Conservation (phyloP, 176 grass and related monocot genomes). For the Rhynchospora tenuis region DNA sequence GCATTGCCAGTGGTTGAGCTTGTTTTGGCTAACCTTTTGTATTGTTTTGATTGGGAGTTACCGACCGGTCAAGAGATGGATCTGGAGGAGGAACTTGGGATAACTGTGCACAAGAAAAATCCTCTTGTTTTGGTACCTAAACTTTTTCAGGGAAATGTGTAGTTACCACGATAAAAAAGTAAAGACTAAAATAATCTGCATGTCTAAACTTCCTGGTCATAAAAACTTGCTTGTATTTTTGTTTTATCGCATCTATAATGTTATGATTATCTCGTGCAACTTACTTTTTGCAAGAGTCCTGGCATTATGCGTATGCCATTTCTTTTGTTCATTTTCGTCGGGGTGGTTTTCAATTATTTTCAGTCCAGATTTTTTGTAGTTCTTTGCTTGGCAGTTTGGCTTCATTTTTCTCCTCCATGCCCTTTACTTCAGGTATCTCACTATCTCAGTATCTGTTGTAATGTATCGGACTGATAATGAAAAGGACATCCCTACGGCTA, state of each 20-base stretch:
- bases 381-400: too few species aligned
- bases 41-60: constrained; percentile 51
- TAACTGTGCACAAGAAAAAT: constrained; percentile 45
- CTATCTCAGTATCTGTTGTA: too few species aligned
- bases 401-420: too few species aligned
- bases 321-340: too few species aligned
- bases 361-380: too few species aligned
- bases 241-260: neutral
- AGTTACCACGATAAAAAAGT: neutral
- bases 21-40: constrained; percentile 53
- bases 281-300: neutral
- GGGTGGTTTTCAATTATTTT: too few species aligned
- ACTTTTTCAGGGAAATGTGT: neutral
- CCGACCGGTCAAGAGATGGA: constrained; percentile 33
- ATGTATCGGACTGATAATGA: too few species aligned
- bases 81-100: constrained; percentile 35
- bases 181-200: neutral
- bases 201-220: neutral
- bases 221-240: neutral
- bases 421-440: too few species aligned
- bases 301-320: too few species aligned
- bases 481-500: too few species aligned
- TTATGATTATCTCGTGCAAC: neutral
- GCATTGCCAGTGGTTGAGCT: constrained; percentile 44
- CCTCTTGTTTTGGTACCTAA: constrained; percentile 37